phyloP scores from a whole-genome alignment of 345 rosid species.

The Populus simonii region DNA sequence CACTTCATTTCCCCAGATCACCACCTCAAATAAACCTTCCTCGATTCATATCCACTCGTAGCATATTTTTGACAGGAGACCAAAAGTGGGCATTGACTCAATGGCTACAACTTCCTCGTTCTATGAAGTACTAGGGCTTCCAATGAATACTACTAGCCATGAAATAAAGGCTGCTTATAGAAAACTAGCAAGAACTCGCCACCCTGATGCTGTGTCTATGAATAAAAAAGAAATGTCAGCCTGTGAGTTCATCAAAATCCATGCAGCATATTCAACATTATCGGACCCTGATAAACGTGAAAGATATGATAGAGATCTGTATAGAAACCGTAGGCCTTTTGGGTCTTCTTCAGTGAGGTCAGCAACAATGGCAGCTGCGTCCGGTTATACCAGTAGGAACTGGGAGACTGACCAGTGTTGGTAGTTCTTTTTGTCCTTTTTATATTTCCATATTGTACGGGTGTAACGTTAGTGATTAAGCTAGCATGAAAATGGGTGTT shows the following conservation, averaged over 20 bases:
- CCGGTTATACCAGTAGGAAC: slow-evolving; percentile 27
- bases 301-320: slow-evolving; percentile 42
- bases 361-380: slow-evolving; percentile 27
- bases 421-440: slow-evolving; percentile 29
- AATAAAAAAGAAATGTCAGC: slow-evolving; percentile 42
- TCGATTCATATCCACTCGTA: not conserved
- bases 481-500: not conserved
- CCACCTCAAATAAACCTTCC: not conserved
- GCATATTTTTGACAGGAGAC: not conserved
- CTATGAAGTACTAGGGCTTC: slow-evolving; percentile 53
- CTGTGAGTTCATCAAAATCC: slow-evolving; percentile 44
- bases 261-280: slow-evolving; percentile 52
- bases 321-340: slow-evolving; percentile 5
- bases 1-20: not conserved
- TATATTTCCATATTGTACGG: not conserved
- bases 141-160: slow-evolving; percentile 32
- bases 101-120: slow-evolving; percentile 35
- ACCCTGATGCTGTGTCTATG: slow-evolving; percentile 54
- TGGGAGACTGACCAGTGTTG: slow-evolving; percentile 84
- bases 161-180: slow-evolving; percentile 61
- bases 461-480: not conserved
- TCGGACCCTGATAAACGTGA: slow-evolving; percentile 56
- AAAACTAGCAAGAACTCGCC: slow-evolving; percentile 48
- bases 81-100: not conserved
- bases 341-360: slow-evolving; percentile 17